These are phyloP conservation scores for Wolfiporia cocos DNA, from an alignment of 1,284 basidiomycete species.

Conservation along the genomic window DNA sequence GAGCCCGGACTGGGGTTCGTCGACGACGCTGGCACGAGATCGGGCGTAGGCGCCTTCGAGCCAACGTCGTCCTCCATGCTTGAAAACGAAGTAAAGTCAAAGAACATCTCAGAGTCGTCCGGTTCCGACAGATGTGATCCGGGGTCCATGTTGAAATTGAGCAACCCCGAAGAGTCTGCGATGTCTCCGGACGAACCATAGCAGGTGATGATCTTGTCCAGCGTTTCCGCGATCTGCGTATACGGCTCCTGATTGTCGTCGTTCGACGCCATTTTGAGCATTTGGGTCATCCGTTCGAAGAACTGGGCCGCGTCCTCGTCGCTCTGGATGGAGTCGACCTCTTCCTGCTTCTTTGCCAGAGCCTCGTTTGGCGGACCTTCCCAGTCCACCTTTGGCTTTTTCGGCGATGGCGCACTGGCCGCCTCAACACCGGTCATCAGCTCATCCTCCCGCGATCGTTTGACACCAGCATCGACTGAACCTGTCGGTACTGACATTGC, in stretches of 20 bases:
- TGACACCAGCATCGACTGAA: constrained; percentile 29
- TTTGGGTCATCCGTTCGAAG: constrained; percentile 55
- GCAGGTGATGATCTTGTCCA: constrained; percentile 58
- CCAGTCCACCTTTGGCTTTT: constrained; percentile 66
- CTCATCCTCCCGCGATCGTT: constrained; percentile 62
- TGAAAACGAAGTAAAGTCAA: constrained; percentile 62
- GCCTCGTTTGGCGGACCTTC: constrained; percentile 51
- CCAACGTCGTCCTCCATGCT: constrained; percentile 47
- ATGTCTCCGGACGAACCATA: constrained; percentile 34
- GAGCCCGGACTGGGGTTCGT: constrained; percentile 74
- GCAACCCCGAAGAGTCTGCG: too few species aligned
- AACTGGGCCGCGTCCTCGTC: constrained; percentile 59
- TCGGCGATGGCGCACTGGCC: constrained; percentile 48
- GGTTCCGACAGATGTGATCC: constrained; percentile 5
- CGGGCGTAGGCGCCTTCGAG: constrained; percentile 62
- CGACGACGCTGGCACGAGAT: constrained; percentile 61
- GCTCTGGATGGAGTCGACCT: constrained; percentile 53
- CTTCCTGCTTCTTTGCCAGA: constrained; percentile 46
- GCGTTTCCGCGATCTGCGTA: constrained; percentile 49
- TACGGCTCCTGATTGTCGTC: constrained; percentile 39
- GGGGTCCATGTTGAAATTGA: constrained; percentile 7
- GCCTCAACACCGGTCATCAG: constrained; percentile 18
- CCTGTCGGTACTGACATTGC: too few species aligned
- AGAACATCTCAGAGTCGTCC: constrained; percentile 37
- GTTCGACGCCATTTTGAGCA: constrained; percentile 43